Conservation (phyloP, 2,329 filamentous ascomycete species). For the Trichoderma semiorbis region DNA sequence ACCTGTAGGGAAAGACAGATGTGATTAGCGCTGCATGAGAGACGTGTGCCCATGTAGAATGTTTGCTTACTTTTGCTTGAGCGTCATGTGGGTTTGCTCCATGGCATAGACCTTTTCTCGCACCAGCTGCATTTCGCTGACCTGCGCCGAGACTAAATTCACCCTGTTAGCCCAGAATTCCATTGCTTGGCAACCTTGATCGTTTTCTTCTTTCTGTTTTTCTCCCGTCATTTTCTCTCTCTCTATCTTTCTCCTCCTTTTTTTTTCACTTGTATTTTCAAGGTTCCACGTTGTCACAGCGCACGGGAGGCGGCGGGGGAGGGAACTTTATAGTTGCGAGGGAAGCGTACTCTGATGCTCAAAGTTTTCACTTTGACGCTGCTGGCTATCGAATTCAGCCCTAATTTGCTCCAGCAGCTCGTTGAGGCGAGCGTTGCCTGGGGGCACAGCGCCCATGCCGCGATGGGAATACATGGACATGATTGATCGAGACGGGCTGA, state of each 20-base stretch:
- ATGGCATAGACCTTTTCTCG: slow-evolving; percentile 89
- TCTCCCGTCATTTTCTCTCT: neutral
- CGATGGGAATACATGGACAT: slow-evolving; percentile 91
- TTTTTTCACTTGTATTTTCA: neutral
- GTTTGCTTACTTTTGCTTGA: slow-evolving; percentile 80
- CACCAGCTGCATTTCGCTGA: slow-evolving; percentile 93
- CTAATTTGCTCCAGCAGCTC: slow-evolving; percentile 91
- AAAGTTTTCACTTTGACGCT: slow-evolving; percentile 77
- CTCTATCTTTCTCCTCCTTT: neutral
- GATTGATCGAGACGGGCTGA: slow-evolving; percentile 4
- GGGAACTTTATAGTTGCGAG: neutral
- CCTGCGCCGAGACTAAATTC: slow-evolving; percentile 74
- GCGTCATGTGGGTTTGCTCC: slow-evolving; percentile 81
- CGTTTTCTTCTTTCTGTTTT: neutral
- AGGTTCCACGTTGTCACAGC: neutral
- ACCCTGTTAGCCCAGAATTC: slow-evolving; percentile 21
- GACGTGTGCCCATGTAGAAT: neutral
- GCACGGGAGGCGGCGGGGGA: neutral
- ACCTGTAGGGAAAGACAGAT: slow-evolving; percentile 52
- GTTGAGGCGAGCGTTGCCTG: slow-evolving; percentile 65
- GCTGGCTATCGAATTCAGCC: slow-evolving; percentile 83
- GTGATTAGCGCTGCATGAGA: slow-evolving; percentile 14
- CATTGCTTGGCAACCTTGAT: neutral
- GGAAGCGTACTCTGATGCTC: slow-evolving; percentile 83
- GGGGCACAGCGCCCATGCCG: slow-evolving; percentile 70